phyloP scores from a whole-genome alignment of 2,329 filamentous ascomycete species.

The Fusarium graminum region DNA sequence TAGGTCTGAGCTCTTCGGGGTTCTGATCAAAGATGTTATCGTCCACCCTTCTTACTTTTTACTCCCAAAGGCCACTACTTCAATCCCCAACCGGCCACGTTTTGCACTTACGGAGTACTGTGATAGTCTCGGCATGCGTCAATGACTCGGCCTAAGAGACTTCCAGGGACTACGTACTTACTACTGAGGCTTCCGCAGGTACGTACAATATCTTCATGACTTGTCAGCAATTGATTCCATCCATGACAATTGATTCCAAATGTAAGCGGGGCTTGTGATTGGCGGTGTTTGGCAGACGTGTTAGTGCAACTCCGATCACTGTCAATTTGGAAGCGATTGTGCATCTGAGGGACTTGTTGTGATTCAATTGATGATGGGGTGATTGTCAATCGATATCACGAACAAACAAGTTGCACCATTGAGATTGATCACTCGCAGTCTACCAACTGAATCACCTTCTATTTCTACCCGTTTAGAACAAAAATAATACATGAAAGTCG shows the following conservation, averaged over 20 bases:
- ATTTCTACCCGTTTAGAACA: slow-evolving; percentile 10
- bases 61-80: neutral
- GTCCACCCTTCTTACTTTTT: slow-evolving; percentile 18
- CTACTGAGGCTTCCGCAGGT: slow-evolving; percentile 16
- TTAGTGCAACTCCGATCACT: slow-evolving; percentile 9
- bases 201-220: neutral
- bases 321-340: slow-evolving; percentile 1
- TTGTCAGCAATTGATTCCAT: slow-evolving; percentile 23
- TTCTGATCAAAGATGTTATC: slow-evolving; percentile 32
- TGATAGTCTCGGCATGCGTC: neutral
- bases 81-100: neutral
- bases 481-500: slow-evolving; percentile 5
- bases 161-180: too few relatives aligned
- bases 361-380: neutral
- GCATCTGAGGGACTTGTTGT: neutral
- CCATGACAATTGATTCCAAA: slow-evolving; percentile 33
- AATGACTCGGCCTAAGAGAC: slow-evolving; percentile 2
- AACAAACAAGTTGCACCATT: neutral
- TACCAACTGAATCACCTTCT: slow-evolving; percentile 5
- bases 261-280: slow-evolving; percentile 29
- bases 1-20: slow-evolving; percentile 23
- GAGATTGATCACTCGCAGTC: neutral
- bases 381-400: neutral
- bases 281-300: slow-evolving; percentile 6
- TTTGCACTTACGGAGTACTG: neutral